These are phyloP conservation scores for Tilletia indica DNA, from an alignment of 1,284 basidiomycete genomes.

Conservation along the genomic window DNA sequence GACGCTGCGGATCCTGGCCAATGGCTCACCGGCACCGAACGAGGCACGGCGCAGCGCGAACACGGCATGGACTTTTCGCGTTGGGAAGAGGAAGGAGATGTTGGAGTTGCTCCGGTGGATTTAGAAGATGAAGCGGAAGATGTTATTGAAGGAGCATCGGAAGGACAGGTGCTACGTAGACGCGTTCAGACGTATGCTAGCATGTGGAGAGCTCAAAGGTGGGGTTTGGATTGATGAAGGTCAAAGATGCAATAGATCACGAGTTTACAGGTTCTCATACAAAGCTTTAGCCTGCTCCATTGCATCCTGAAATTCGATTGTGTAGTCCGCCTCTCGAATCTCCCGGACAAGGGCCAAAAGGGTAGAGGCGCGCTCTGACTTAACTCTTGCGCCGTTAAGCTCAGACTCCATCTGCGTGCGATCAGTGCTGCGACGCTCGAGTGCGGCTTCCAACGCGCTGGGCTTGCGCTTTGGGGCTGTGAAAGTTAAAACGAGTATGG, in stretches of 20 bases:
- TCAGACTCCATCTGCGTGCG: background rate
- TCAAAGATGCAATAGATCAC: background rate
- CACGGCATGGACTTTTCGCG: background rate
- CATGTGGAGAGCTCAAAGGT: too few species aligned
- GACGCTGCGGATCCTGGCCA: background rate
- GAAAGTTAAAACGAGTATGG: too few species aligned
- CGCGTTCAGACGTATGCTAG: too few species aligned
- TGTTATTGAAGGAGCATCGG: background rate
- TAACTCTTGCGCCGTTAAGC: background rate
- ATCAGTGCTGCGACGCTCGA: background rate
- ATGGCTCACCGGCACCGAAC: background rate
- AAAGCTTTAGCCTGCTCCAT: background rate
- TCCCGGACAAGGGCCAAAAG: background rate
- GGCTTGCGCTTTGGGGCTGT: background rate
- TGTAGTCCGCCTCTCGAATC: background rate
- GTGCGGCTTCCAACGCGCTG: background rate
- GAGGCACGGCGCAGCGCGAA: background rate
- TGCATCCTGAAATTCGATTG: background rate
- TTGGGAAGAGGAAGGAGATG: background rate
- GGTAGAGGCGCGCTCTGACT: background rate
- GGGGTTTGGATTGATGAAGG: background rate
- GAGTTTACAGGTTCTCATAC: background rate
- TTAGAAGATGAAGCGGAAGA: background rate
- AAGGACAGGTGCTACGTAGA: background rate
- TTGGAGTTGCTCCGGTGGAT: background rate